Conservation (phyloP, 2,329 filamentous ascomycete genomes). For the Teratosphaeria zuluensis region DNA sequence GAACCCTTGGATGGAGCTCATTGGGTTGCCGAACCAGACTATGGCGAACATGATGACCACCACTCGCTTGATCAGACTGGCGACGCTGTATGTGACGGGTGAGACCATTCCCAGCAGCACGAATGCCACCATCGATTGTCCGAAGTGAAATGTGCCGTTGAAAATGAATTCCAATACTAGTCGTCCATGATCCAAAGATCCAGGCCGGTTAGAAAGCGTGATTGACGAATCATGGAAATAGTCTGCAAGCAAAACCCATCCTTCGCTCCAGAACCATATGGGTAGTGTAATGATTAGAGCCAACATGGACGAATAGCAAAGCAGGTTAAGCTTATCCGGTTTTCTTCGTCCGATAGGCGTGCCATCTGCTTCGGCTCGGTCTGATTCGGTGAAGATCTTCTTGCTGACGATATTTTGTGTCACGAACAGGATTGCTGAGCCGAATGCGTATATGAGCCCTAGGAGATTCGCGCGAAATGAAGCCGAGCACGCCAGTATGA, state of each 20-base stretch:
- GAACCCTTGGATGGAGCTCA: conserved; percentile 69
- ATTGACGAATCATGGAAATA: conserved; percentile 74
- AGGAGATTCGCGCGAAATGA: conserved; percentile 83
- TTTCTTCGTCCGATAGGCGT: conserved; percentile 59
- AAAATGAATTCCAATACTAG: conserved; percentile 80
- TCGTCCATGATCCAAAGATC: conserved; percentile 54
- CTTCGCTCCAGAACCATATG: conserved; percentile 90
- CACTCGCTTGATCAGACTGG: conserved; percentile 90
- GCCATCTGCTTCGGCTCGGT: conserved; percentile 68
- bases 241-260: conserved; percentile 64
- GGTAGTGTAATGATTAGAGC: conserved; percentile 82
- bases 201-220: conserved; percentile 65
- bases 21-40: conserved; percentile 88
- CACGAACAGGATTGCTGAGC: conserved; percentile 89
- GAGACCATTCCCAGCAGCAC: conserved; percentile 85
- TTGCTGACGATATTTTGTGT: conserved; percentile 99
- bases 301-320: conserved; percentile 93
- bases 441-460: conserved; percentile 79
- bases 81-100: conserved; percentile 94
- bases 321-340: conserved; percentile 88
- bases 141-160: conserved; percentile 95
- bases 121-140: conserved; percentile 91
- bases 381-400: conserved; percentile 90
- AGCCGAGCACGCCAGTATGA: conserved; percentile 90
- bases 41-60: conserved; percentile 94